These are phyloP conservation scores for Blastobotrys elegans DNA, from an alignment of 1,139 yeast species.

Conservation along the genomic window DNA sequence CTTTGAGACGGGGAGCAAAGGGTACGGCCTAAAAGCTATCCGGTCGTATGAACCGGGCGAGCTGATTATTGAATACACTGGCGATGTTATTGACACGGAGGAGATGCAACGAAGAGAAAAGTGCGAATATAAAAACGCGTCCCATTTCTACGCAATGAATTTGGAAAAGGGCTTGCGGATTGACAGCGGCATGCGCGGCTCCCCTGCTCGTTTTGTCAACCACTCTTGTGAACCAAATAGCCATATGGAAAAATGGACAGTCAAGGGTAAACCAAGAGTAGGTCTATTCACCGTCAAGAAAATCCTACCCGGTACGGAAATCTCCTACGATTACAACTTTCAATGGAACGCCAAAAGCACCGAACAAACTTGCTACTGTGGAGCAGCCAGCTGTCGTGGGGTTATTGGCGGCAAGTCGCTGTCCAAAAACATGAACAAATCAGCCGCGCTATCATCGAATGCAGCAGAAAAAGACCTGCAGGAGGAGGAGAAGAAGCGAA, in stretches of 20 bases:
- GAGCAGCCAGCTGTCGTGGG: conserved; percentile 37
- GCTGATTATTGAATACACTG: conserved; percentile 43
- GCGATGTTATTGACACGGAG: conserved; percentile 37
- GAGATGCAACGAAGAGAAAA: conserved; percentile 34
- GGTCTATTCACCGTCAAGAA: conserved; percentile 38
- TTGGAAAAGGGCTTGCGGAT: conserved; percentile 38
- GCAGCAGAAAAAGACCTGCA: neutral
- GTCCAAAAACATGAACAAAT: neutral
- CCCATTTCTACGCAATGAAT: conserved; percentile 36
- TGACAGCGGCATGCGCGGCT: conserved; percentile 39
- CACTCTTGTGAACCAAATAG: conserved; percentile 43
- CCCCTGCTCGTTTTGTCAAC: conserved; percentile 41
- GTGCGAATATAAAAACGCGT: conserved; percentile 22
- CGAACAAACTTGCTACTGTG: conserved; percentile 40
- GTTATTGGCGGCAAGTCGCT: conserved; percentile 29
- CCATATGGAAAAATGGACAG: conserved; percentile 42
- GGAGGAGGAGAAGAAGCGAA: neutral
- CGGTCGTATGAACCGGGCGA: conserved; percentile 35
- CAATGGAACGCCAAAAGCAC: conserved; percentile 38
- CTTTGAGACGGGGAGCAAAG: conserved; percentile 31
- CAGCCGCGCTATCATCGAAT: neutral
- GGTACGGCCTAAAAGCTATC: conserved; percentile 37
- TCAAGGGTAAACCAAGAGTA: conserved; percentile 37
- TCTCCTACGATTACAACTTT: conserved; percentile 42
- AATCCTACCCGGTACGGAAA: conserved; percentile 36